Evolutionary conservation across 2,329 filamentous ascomycete genomes (phyloP).

Genomic region (Coniochaeta sp.): DNA sequence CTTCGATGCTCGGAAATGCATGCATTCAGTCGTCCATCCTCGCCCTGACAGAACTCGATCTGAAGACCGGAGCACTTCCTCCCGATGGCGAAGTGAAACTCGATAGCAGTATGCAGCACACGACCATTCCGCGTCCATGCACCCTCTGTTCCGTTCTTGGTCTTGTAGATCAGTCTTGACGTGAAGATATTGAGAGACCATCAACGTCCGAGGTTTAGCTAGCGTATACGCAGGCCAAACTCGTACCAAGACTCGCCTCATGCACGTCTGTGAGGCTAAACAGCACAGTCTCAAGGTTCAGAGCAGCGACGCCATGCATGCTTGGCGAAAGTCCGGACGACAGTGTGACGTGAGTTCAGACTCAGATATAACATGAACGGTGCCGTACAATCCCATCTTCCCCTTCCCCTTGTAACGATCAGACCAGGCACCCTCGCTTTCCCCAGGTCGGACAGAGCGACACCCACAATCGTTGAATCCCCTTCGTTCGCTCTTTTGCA

Average conservation of each 20-base stretch:
- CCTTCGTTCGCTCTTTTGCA: neutral
- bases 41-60: no score
- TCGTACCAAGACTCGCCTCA: neutral
- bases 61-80: neutral
- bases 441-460: neutral
- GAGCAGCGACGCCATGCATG: neutral
- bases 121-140: neutral
- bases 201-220: neutral
- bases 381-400: neutral
- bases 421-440: neutral
- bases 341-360: neutral
- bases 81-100: neutral
- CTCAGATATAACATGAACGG: neutral
- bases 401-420: neutral
- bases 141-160: neutral
- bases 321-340: neutral
- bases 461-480: neutral
- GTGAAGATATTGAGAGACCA: neutral
- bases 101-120: neutral
- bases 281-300: neutral
- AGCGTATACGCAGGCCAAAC: neutral
- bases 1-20: no score
- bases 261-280: neutral
- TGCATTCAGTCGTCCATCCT: no score
- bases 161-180: neutral